Base-by-base conservation (phyloP, 306 rosid genomes). In the Geum urbanum region DNA sequence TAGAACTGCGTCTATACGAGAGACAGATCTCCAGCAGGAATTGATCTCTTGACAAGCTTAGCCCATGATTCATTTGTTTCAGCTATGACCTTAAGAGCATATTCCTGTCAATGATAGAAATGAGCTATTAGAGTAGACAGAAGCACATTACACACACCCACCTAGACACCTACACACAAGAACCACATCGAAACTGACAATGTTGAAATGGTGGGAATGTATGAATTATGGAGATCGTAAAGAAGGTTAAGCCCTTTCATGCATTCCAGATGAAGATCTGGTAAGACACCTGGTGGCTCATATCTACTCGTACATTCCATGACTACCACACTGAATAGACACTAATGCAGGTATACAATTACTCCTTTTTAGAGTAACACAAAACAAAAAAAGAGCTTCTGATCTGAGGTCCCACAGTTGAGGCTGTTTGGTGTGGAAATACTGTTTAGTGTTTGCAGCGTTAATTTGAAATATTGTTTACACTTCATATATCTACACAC, bases 61-160 rank as follows among this genome's bases (percentile, higher is more conserved):
- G 87, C 91, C 98, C 98, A 89, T 5, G 98, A 84, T 68, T 87
- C 90, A 10, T 92, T 84, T 76, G 98, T 86, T 84, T 92, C 96
- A 9, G 76, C 74, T 67, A 92, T 92, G 75, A 92, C 83, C 81
- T 89, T 84, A 12, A 86, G 90, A 6, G 96, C 96, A 76, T 72
- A 90, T 61, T 87, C 95, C 96, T 90, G 88, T 72, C 71, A 18
- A 67, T 61, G 39, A 72, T 6, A 65, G 0, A 76, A 78, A 66
- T 44, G 70, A 27, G 27, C 40, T 24, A 53, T 14, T 35, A n/a
- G 24, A 53, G 63, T 60, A 70, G 67, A 22, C 24, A 19, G 58
- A 59, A 32, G 72, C n/a, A 62, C 20, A 20, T 39, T 24, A 24
- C 27, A 49, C 57, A 0, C 41, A 8, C 16, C 70, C 69, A 24